These are phyloP conservation scores for Eruca vesicaria DNA, from an alignment of 441 rosid species.

Conservation along the genomic window DNA sequence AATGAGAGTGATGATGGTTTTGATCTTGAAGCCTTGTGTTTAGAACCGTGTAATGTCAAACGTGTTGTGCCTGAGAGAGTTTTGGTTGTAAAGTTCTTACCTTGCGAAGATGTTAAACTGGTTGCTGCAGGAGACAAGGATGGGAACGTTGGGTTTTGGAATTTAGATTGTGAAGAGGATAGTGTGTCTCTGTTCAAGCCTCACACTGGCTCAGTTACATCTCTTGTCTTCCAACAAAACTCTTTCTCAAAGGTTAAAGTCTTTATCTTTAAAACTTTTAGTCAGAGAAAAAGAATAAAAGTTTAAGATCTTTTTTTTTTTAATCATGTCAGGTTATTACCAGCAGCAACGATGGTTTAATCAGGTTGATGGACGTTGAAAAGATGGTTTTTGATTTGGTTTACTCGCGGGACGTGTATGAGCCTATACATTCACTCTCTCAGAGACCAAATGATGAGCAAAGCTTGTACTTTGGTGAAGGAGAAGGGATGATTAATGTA, in stretches of 20 bases:
- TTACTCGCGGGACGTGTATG: constrained; percentile 47
- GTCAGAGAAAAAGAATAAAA: not conserved
- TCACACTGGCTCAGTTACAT: constrained; percentile 59
- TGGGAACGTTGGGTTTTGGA: constrained; percentile 78
- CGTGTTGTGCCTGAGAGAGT: constrained; percentile 60
- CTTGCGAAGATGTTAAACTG: constrained; percentile 52
- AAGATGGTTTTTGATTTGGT: constrained; percentile 66
- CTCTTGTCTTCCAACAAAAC: constrained; percentile 53
- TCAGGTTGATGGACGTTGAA: constrained; percentile 70
- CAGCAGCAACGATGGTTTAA: constrained; percentile 63
- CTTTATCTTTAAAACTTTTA: not conserved
- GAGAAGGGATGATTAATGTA: constrained; percentile 48
- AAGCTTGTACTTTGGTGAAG: constrained; percentile 61
- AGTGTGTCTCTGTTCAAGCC: constrained; percentile 57
- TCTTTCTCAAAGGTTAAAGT: constrained; percentile 59
- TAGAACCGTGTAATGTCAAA: constrained; percentile 57
- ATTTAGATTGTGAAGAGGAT: constrained; percentile 44
- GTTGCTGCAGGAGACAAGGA: constrained; percentile 61
- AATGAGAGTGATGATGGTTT: constrained; percentile 14
- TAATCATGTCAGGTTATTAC: constrained; percentile 45
- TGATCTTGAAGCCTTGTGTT: constrained; percentile 42
- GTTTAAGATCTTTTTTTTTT: not conserved
- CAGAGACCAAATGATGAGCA: constrained; percentile 48
- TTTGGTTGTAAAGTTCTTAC: constrained; percentile 57
- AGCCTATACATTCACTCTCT: constrained; percentile 57